Evolutionary conservation across 306 rosid species (phyloP), one percentile per base, ranked within the genome.

Genomic region (Elaeagnus macrophylla): DNA sequence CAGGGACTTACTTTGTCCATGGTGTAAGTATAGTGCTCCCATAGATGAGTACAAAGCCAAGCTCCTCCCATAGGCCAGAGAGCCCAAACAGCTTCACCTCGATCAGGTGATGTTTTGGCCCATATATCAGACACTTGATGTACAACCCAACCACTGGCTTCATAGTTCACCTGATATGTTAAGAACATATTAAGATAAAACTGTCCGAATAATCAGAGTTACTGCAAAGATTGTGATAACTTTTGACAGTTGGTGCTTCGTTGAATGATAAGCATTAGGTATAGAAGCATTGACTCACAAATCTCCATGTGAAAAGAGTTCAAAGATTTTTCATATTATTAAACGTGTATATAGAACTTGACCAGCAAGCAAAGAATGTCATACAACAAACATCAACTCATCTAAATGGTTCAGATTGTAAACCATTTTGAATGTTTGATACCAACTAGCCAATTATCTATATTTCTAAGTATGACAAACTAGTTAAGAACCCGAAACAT

Each of bases 1-100:
- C 54, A 59, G 40, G 32, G 66, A 64, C 81, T 79, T 78, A 90
- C 97, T 62, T 79, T 83, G 78, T 86, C 88, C 94, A 81, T 57
- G 51, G 95, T 90, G 73, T 86, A 79, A 43, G 70, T 60, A 69
- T 81, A 90, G 77, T 90, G 97, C 71, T 90, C 97, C 97, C 97
- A 90, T n/a, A 81, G 75, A 79, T 90, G 95, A 51, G 76, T 71
- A 72, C 83, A 79, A 46, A 86, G 73, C 95, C 97, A 90, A 51
- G 97, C 95, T 68, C 97, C 97, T 44, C 97, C 97, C 91, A 90
- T 79, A 42, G 88, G 97, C 95, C 97, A 90, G 61, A 90, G 65
- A 12, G 95, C 94, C 95, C 95, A 90, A 47, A 86, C 95, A 48
- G 97, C 95, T 64, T 72, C 63, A 68, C 95, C 97, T 51, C 80